Conservation (phyloP, 2,329 filamentous ascomycete species). For the Alternaria triticina region DNA sequence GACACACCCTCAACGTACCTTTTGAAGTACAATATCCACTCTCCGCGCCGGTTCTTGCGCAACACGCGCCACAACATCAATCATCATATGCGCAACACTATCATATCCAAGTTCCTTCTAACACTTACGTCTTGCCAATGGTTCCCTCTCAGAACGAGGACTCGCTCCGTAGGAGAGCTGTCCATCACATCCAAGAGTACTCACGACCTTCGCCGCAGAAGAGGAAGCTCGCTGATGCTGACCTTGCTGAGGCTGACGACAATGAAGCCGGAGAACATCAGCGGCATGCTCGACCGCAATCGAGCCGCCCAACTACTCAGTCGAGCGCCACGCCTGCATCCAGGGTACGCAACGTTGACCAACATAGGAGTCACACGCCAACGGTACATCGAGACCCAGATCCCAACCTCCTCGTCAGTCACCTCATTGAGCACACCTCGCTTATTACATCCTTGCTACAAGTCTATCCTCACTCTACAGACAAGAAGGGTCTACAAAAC, state of each 20-base stretch:
- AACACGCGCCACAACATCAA: neutral
- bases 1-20: neutral
- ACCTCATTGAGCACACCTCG: conserved; percentile 21
- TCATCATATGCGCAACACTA: conserved; percentile 3
- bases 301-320: neutral
- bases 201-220: conserved; percentile 12
- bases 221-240: conserved; percentile 9
- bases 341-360: neutral
- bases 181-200: conserved; percentile 20
- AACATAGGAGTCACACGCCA: conserved; percentile 1
- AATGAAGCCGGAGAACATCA: conserved; percentile 2
- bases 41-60: conserved; percentile 2
- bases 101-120: neutral
- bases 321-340: neutral
- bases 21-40: conserved; percentile 7
- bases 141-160: conserved; percentile 13
- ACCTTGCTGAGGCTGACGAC: conserved; percentile 8
- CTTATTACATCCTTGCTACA: conserved; percentile 25
- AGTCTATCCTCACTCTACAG: conserved; percentile 17
- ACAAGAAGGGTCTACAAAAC: conserved; percentile 19
- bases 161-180: conserved; percentile 20
- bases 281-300: neutral
- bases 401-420: conserved; percentile 6
- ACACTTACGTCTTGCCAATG: neutral
- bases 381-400: conserved; percentile 10